These are phyloP conservation scores for Xylaria sp. DNA, from an alignment of 2,329 filamentous ascomycete species.

Conservation along the genomic window DNA sequence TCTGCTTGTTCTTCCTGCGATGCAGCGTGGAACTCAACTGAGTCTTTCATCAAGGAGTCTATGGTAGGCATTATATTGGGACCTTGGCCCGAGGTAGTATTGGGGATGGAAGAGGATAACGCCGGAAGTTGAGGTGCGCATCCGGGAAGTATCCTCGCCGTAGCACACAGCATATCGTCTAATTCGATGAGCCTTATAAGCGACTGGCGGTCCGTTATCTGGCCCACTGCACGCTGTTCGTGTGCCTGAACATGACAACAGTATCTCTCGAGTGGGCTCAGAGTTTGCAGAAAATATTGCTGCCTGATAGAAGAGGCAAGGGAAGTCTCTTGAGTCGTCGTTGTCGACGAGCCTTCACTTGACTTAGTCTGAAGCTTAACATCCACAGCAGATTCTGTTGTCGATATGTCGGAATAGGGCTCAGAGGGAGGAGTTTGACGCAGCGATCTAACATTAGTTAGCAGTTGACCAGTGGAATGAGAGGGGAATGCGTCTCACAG, in stretches of 20 bases:
- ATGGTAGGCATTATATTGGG: background rate
- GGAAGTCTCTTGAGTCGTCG: background rate
- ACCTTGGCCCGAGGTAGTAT: background rate
- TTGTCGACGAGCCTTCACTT: background rate
- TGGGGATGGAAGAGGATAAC: constrained; percentile 4
- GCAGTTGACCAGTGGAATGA: background rate
- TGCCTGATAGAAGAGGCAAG: background rate
- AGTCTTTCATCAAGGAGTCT: constrained; percentile 7
- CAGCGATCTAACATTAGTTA: constrained; percentile 17
- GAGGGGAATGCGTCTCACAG: constrained; percentile 38
- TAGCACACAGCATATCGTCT: background rate
- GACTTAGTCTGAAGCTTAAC: background rate
- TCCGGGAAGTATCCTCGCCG: background rate
- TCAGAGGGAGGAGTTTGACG: background rate
- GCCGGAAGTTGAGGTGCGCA: background rate
- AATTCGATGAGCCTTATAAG: background rate
- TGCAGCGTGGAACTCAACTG: constrained; percentile 12
- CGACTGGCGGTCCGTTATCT: background rate
- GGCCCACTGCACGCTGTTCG: constrained; percentile 41
- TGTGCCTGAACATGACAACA: constrained; percentile 37
- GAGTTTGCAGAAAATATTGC: background rate
- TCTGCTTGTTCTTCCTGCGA: constrained; percentile 28
- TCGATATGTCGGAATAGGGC: background rate
- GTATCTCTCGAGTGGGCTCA: constrained; percentile 41
- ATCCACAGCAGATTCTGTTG: background rate